Evolutionary conservation across 1,284 basidiomycete genomes (phyloP).

Genomic region (Ustilago lituana): DNA sequence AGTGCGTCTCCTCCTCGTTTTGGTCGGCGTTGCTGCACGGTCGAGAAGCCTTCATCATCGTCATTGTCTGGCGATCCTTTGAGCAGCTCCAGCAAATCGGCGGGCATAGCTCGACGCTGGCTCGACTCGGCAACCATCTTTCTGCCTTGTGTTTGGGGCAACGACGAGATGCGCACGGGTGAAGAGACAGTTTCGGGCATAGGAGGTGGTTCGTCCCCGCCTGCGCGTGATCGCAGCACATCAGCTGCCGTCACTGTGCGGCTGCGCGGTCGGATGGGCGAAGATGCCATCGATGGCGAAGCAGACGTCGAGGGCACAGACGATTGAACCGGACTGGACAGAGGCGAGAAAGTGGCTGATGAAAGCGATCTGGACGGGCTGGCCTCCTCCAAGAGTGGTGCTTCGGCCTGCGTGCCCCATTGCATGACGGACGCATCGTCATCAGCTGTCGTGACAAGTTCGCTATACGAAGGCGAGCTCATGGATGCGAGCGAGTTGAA

Average conservation of each 20-base stretch:
- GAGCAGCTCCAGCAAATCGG: slow-evolving; percentile 25
- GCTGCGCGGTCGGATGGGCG: slow-evolving; percentile 21
- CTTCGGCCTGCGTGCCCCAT: slow-evolving; percentile 41
- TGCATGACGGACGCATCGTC: slow-evolving; percentile 25
- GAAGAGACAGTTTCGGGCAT: slow-evolving; percentile 6
- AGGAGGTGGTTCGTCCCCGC: not conserved
- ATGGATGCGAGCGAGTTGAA: slow-evolving; percentile 27
- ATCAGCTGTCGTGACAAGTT: slow-evolving; percentile 15
- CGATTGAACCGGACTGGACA: slow-evolving; percentile 15
- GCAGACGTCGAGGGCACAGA: slow-evolving; percentile 3
- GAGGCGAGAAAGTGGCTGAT: slow-evolving; percentile 1
- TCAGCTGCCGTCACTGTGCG: slow-evolving; percentile 40
- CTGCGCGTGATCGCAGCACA: slow-evolving; percentile 10
- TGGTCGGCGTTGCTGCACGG: slow-evolving; percentile 6
- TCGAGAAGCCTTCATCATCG: slow-evolving; percentile 5
- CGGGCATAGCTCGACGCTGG: slow-evolving; percentile 25
- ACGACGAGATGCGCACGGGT: slow-evolving; percentile 13
- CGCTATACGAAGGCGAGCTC: slow-evolving; percentile 10
- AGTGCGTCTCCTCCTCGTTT: not conserved
- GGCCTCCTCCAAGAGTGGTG: not conserved
- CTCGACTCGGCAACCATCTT: slow-evolving; percentile 28
- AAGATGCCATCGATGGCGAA: slow-evolving; percentile 4
- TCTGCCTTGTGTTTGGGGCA: slow-evolving; percentile 1
- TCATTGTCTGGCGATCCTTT: slow-evolving; percentile 7
- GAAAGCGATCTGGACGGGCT: not conserved